Conservation (phyloP, 2,329 filamentous ascomycete species). For the Alternaria rosae region DNA sequence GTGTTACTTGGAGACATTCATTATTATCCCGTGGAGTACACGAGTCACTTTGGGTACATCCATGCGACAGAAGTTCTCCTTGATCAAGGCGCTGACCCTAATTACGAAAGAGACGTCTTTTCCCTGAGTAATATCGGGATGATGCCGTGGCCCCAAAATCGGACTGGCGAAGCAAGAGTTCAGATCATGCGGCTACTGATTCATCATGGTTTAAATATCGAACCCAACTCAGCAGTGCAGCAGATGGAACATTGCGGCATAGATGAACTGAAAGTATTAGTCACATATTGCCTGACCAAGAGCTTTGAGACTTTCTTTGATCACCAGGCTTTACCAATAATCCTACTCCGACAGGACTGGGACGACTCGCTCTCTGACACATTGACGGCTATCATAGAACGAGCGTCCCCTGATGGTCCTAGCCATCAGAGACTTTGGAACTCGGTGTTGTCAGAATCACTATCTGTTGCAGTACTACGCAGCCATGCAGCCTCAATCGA, state of each 20-base stretch:
- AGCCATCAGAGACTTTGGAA: not conserved
- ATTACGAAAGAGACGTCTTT: not conserved
- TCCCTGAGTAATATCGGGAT: not conserved
- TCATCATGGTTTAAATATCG: not conserved
- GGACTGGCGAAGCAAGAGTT: not conserved
- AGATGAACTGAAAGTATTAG: not conserved
- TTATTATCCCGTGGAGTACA: not conserved
- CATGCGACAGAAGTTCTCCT: not conserved
- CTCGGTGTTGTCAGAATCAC: not conserved
- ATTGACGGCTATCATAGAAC: not conserved
- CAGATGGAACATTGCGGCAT: no score
- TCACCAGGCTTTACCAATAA: not conserved
- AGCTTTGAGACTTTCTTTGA: not conserved
- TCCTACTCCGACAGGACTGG: not conserved
- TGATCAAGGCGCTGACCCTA: not conserved
- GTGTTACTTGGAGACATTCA: not conserved
- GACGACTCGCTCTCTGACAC: not conserved
- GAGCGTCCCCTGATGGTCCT: not conserved
- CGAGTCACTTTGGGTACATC: not conserved
- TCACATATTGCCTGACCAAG: not conserved
- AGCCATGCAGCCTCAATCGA: not conserved
- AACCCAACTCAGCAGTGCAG: accelerated
- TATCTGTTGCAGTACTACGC: not conserved
- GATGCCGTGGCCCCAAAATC: no score
- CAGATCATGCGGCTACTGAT: not conserved